Conservation (phyloP, 768 basidiomycete genomes). For the Pulveroboletus frians region DNA sequence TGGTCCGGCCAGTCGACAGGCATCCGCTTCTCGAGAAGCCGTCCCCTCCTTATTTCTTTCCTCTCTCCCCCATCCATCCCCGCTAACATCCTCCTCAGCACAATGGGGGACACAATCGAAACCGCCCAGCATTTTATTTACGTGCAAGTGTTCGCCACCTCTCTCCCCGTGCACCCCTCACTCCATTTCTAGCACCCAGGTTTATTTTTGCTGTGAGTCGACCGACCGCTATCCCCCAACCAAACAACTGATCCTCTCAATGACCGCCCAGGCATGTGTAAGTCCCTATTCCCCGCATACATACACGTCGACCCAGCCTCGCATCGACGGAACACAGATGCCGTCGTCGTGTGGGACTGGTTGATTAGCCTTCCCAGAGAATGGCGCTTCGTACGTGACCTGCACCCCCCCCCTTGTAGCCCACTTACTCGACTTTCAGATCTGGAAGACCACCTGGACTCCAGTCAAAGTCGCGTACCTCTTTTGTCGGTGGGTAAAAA, state of each 20-base stretch:
- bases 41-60: conserved; percentile 26
- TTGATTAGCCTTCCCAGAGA: conserved; percentile 71
- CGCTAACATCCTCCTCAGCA: conserved; percentile 14
- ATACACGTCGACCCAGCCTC: conserved; percentile 8
- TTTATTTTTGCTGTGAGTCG: conserved; percentile 80
- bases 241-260: conserved; percentile 28
- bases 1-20: conserved; percentile 14
- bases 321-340: conserved; percentile 43
- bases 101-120: conserved; percentile 44
- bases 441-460: conserved; percentile 82
- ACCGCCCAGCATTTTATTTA: conserved; percentile 75
- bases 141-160: conserved; percentile 39
- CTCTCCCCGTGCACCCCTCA: conserved; percentile 9
- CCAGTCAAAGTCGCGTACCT: conserved; percentile 80
- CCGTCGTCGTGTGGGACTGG: conserved; percentile 85
- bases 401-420: not conserved
- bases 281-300: conserved; percentile 21
- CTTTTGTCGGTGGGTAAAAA: conserved; percentile 65
- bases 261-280: conserved; percentile 62
- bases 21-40: conserved; percentile 28
- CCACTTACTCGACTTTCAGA: conserved; percentile 34
- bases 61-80: conserved; percentile 9
- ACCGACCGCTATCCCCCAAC: conserved; percentile 14
- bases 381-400: conserved; percentile 60
- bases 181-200: conserved; percentile 44